These are phyloP conservation scores for Microcos paniculata DNA, from an alignment of 345 rosid species.

Conservation along the genomic window DNA sequence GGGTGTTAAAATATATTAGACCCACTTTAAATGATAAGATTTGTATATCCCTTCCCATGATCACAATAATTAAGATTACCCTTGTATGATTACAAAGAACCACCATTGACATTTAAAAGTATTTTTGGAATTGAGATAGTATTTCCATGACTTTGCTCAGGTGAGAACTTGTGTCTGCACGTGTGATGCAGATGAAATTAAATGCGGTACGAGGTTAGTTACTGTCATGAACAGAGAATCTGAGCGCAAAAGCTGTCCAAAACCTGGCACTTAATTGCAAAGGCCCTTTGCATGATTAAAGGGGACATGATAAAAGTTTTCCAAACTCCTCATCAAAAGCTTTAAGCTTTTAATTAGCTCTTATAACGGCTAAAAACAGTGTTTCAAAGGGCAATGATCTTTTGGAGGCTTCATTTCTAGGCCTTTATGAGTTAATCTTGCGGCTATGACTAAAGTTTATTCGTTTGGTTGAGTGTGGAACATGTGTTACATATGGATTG, in stretches of 20 bases:
- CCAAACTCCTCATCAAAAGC: too few relatives aligned
- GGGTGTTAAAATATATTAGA: not conserved
- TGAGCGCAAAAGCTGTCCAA: not conserved
- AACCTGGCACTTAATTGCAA: not conserved
- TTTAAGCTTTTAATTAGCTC: not conserved
- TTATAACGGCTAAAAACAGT: not conserved
- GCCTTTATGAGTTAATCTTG: not conserved
- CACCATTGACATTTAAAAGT: not conserved
- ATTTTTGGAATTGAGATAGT: not conserved
- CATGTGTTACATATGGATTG: constrained; percentile 1
- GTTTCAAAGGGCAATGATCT: not conserved
- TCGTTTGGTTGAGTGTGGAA: not conserved
- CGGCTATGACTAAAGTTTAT: not conserved
- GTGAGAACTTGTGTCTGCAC: not conserved
- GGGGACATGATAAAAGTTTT: not conserved
- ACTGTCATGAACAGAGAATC: not conserved
- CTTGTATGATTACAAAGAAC: not conserved
- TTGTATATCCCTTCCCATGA: not conserved
- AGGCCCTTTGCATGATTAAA: not conserved
- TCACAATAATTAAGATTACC: constrained; percentile 11
- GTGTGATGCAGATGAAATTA: not conserved
- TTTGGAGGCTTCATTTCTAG: not conserved
- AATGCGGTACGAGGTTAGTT: not conserved
- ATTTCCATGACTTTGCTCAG: not conserved
- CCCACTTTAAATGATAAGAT: constrained; percentile 14